Percentiles rank a stretch among this genome's conserved stretches.
Evolutionary conservation across 1,284 basidiomycete species (phyloP).

Genomic region (Leccinum ambiguum): DNA sequence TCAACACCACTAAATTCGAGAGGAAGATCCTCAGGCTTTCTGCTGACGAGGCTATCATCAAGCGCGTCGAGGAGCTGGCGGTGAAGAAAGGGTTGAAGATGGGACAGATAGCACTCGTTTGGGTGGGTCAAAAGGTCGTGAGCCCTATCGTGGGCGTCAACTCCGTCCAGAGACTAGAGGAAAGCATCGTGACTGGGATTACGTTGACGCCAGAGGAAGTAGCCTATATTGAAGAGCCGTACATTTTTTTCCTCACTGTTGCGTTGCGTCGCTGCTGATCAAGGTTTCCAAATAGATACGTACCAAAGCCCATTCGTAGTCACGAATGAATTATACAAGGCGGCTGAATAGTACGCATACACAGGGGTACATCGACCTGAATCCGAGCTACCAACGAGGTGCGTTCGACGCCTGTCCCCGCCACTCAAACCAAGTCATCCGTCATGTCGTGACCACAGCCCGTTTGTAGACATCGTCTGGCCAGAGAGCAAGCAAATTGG

Average conservation of each 20-base stretch:
- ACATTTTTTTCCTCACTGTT: background rate
- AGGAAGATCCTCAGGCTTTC: conserved; percentile 20
- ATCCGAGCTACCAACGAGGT: too few species aligned
- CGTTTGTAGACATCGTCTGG: too few species aligned
- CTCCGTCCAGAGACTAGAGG: background rate
- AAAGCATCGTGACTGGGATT: background rate
- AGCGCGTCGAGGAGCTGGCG: conserved; percentile 42
- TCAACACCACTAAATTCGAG: too few species aligned
- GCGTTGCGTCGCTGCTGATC: too few species aligned
- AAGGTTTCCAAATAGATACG: conserved; percentile 14
- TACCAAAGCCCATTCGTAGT: conserved; percentile 21
- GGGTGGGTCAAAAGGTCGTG: conserved; percentile 37
- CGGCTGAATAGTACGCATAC: too few species aligned
- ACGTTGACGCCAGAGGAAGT: conserved; percentile 24
- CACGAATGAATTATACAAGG: conserved; percentile 10
- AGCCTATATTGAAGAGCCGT: conserved; percentile 33
- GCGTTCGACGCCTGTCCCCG: too few species aligned
- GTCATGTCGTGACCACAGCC: too few species aligned
- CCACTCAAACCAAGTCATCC: too few species aligned
- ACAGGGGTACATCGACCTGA: too few species aligned
- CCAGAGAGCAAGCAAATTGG: too few species aligned
- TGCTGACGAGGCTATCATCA: conserved; percentile 34
- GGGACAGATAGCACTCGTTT: background rate
- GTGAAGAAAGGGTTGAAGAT: conserved; percentile 29
- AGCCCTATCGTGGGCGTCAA: conserved; percentile 40